phyloP scores from a whole-genome alignment of 768 basidiomycete species.

The Leucogyrophana mollusca region DNA sequence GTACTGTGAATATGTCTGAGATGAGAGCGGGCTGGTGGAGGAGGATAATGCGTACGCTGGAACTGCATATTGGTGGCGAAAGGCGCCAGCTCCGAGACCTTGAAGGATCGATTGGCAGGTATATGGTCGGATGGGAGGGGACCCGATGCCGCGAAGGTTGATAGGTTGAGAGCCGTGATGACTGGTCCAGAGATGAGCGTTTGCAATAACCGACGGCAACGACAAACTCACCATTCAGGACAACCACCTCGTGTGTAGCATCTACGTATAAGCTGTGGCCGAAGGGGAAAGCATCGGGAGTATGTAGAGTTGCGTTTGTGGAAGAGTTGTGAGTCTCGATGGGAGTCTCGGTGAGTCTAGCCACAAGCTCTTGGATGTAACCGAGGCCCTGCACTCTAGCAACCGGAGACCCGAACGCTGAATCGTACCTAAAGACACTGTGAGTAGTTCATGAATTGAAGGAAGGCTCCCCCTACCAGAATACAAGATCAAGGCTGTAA shows the following conservation, averaged over 20 bases:
- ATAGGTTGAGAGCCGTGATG: constrained; percentile 82
- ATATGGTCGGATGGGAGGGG: constrained; percentile 78
- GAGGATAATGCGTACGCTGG: constrained; percentile 58
- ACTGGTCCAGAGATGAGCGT: constrained; percentile 38
- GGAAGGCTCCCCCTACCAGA: constrained; percentile 44
- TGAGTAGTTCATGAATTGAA: not conserved
- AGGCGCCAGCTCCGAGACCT: constrained; percentile 73
- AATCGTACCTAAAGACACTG: constrained; percentile 48
- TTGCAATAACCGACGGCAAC: not conserved
- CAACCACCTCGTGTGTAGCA: constrained; percentile 89
- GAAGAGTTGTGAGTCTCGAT: constrained; percentile 73
- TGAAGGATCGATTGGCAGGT: constrained; percentile 62
- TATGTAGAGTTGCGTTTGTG: constrained; percentile 80
- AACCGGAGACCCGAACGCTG: constrained; percentile 80
- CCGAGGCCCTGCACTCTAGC: constrained; percentile 77
- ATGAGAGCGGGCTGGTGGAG: not conserved
- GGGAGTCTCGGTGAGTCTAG: constrained; percentile 76
- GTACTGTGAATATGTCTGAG: constrained; percentile 39
- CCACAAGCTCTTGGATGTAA: constrained; percentile 79
- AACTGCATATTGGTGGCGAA: constrained; percentile 90
- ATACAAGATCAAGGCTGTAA: constrained; percentile 58
- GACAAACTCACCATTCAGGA: constrained; percentile 64
- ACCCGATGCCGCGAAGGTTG: constrained; percentile 67
- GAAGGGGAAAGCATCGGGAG: constrained; percentile 69
- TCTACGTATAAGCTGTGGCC: constrained; percentile 79